Base-by-base conservation (phyloP, 108 stramenopile genomes). In the Skeletonema menzelii region DNA sequence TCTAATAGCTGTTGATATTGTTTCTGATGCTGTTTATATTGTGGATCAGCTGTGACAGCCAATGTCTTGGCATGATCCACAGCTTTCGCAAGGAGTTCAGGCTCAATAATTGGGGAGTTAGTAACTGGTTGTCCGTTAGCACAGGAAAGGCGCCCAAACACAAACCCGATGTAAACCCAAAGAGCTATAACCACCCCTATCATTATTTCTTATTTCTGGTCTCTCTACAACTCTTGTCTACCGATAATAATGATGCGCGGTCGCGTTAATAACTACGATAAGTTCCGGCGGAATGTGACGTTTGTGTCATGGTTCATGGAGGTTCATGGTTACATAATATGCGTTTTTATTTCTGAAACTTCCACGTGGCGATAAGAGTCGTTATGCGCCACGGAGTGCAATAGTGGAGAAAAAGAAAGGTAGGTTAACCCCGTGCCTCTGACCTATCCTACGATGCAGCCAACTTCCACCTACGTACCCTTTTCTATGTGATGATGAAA, bases 11-110 rank as follows among this genome's bases (percentile, higher is more conserved):
- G 49, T 19, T 69, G 55, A 34, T 74, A 67, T 26, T 63, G 11
- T 17, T 59, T 53, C 49, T 53, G 49, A 22, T 59, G 58, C 17
- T 59, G 30, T n/a, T 59, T 59, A 59, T 62, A 55, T 49, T 44
- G 55, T 49, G 70, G 70, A 72, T 67, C 59, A 22, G 44, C 55
- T 63, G 72, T 60, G 19, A 76, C 59, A 4, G 67, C 22, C 76
- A 77, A 59, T 26, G 69, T 65, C 35, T 70, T 65, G 46, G 76
- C 76, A 57, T 77, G 76, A 1, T 63, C 61, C n/a, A 70, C 38
- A 12, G 76, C 76, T 37, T 70, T 70, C 27, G 69, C 69, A 46
- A 59, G 70, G 22, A 77, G 38, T 8, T 70, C 76, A 28, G 75
- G 75, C 53, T 67, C 75, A 24, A 76, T 69, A 8, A 22, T 24